Conservation (phyloP, 2,329 filamentous ascomycete species). For the Penicillium fuscoglaucum region DNA sequence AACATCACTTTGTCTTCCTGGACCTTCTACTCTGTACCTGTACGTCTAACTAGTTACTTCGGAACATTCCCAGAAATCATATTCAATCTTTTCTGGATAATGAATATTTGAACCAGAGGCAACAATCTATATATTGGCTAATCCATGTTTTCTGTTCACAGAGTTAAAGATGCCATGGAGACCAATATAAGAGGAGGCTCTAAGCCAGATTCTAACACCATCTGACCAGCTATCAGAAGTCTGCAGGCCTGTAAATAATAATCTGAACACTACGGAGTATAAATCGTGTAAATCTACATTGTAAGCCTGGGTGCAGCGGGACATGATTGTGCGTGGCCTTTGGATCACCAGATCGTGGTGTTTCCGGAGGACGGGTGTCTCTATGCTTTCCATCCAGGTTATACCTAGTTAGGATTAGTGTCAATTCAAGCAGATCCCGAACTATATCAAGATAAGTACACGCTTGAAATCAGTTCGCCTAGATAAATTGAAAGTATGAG, state of each 20-base stretch:
- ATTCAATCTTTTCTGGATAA: background rate
- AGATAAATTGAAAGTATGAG: background rate
- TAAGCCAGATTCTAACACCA: background rate
- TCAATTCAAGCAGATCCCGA: background rate
- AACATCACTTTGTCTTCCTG: conserved; percentile 1
- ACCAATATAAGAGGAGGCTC: background rate
- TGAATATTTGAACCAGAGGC: background rate
- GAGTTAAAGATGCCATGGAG: background rate
- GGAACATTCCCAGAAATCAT: background rate
- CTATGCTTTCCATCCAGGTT: background rate
- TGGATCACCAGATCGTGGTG: background rate
- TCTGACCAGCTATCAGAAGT: background rate
- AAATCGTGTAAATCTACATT: background rate
- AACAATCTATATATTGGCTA: background rate
- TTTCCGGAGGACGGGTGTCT: background rate
- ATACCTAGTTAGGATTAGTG: background rate
- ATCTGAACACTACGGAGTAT: background rate
- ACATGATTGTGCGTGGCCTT: background rate
- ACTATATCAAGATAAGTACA: background rate
- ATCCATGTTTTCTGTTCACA: background rate
- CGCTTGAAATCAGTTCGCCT: background rate
- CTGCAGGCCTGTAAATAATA: background rate
- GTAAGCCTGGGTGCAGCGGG: background rate
- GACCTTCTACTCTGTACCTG: background rate
- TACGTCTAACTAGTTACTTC: no score